Evolutionary conservation across 768 basidiomycete species (phyloP), one percentile per base, ranked within the genome.

Genomic region (Pulveroboletus sp.): DNA sequence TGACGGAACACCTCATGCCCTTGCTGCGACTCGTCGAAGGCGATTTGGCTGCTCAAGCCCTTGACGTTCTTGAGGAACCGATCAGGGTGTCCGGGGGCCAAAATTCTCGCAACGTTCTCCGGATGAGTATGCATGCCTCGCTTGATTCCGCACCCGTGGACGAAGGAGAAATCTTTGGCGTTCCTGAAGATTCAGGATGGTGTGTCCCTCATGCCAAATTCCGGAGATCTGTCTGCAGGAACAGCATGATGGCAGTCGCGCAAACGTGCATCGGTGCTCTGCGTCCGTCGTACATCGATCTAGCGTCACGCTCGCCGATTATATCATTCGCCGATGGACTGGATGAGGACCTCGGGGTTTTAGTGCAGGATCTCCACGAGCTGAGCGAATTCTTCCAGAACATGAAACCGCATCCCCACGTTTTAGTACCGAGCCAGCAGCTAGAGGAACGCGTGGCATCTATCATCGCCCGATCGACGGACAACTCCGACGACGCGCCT

Each of bases 1-100:
- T 90, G 3, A 86, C 89, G 2, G 94, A 97, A 63, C 73, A 94
- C 20, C 78, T 97, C 24, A 92, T 92, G 86, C 94, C 94, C 0
- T 75, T 97, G 23, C 72, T 97, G 27, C 84, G 92, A 23, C 77
- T 97, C 20, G 74, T 97, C n/a, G 86, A 89, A 57, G 90, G 90
- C 2, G 88, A 94, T 53, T 77, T 93, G 29, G 86, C 94, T 10
- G 69, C 84, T 8, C 82, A 89, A 52, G 94, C 93, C 1, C 75
- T 97, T 40, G 94, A 94, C 40, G 91, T 97, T n/a, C 77, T 97
- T 6, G 93, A 97, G 58, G 88, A 94, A 58, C 93, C 93, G 0
- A 82, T 90, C 67, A 80, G 77, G 17, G 85, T 93, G 69, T 81
- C 82, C 1, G 81, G 84, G 36, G 86, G 88, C 20, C 83, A 81